These are phyloP conservation scores for Suillus ampliporus DNA, from an alignment of 768 basidiomycete genomes.

Conservation along the genomic window DNA sequence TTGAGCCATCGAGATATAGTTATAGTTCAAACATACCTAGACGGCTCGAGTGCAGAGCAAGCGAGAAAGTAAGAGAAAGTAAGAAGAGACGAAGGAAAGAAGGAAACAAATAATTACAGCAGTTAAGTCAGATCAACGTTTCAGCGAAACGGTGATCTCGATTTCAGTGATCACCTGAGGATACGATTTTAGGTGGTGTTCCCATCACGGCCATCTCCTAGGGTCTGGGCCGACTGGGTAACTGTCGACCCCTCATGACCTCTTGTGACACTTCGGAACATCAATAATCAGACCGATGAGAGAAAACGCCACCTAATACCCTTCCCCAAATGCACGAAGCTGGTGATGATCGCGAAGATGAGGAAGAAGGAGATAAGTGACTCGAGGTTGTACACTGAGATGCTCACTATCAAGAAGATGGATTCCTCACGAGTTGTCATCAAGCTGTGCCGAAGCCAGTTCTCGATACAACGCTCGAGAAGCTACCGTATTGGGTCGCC, in stretches of 20 bases:
- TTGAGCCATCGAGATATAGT: neutral
- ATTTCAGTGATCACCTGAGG: neutral
- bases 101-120: neutral
- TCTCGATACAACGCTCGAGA: too few species aligned
- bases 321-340: neutral
- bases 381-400: neutral
- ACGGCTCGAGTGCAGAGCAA: neutral
- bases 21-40: neutral
- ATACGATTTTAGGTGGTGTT: neutral
- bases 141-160: too few species aligned
- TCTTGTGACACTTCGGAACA: neutral
- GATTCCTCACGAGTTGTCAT: neutral
- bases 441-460: neutral
- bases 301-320: neutral
- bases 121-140: too few species aligned
- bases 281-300: neutral
- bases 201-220: constrained; percentile 1
- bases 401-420: neutral
- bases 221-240: neutral
- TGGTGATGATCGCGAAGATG: neutral
- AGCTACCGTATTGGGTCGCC: neutral
- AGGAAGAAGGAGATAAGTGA: neutral
- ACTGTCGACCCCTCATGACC: neutral
- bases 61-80: neutral
- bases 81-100: neutral